These are phyloP conservation scores for Leavenworthia alabamica DNA, from an alignment of 345 rosid genomes.

Conservation along the genomic window DNA sequence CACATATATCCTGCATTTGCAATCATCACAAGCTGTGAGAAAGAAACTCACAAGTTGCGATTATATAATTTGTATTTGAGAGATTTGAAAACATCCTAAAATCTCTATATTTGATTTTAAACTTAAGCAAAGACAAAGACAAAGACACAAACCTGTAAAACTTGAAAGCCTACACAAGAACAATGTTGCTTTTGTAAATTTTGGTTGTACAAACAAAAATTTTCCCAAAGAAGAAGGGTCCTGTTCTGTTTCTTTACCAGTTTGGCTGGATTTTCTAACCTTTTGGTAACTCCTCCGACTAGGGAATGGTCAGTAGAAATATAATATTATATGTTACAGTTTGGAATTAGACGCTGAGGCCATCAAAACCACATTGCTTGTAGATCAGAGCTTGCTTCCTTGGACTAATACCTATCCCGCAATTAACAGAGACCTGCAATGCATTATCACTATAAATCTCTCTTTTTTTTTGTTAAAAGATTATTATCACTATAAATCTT, in stretches of 20 bases:
- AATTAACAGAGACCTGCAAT: conserved; percentile 82
- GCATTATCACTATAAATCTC: background rate
- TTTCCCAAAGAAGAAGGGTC: background rate
- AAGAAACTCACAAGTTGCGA: too few species aligned
- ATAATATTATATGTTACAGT: conserved; percentile 19
- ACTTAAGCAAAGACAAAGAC: too few species aligned
- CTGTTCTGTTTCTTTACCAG: conserved; percentile 9
- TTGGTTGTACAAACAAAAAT: conserved; percentile 17
- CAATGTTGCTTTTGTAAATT: background rate
- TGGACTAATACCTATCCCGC: conserved; percentile 88
- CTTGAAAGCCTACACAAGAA: too few species aligned
- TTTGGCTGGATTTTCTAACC: conserved; percentile 21
- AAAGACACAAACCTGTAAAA: too few species aligned
- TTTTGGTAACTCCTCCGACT: background rate
- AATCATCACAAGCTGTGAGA: too few species aligned
- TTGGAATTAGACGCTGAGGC: conserved; percentile 53
- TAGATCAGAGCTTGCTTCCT: conserved; percentile 80
- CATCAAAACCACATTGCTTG: conserved; percentile 98
- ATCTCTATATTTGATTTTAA: too few species aligned
- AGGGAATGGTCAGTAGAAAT: conserved; percentile 21
- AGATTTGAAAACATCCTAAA: too few species aligned
- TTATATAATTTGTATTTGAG: too few species aligned
- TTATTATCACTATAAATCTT: background rate
- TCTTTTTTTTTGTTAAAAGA: too few species aligned
- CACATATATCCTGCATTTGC: too few species aligned